Percentiles rank a stretch among this genome's conserved stretches.
These are phyloP conservation scores for Ganoderma boninense DNA, from an alignment of 1,284 basidiomycete genomes.

Conservation along the genomic window DNA sequence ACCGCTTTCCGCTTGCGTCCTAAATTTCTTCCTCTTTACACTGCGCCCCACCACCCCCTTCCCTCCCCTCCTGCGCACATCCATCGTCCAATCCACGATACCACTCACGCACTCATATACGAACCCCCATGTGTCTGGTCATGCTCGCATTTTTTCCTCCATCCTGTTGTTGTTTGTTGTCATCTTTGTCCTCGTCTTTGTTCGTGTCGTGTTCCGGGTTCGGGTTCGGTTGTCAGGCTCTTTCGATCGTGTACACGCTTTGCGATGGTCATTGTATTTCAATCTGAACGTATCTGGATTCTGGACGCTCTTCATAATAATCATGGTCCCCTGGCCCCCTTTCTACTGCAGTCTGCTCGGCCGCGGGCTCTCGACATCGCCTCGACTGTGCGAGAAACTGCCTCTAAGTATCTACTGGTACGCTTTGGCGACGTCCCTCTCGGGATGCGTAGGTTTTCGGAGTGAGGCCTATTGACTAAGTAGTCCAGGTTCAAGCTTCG, in stretches of 20 bases:
- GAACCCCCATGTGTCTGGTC: neutral
- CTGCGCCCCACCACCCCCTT: neutral
- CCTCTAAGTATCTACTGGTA: too few species aligned
- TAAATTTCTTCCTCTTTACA: neutral
- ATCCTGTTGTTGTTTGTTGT: neutral
- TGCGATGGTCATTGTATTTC: neutral
- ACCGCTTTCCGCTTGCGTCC: neutral
- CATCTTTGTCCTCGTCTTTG: too few species aligned
- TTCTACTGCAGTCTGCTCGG: too few species aligned
- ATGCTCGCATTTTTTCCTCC: neutral
- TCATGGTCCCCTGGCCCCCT: too few species aligned
- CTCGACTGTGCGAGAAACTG: too few species aligned
- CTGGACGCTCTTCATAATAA: too few species aligned
- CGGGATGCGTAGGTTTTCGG: too few species aligned
- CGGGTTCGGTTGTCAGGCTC: neutral
- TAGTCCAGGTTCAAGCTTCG: too few species aligned
- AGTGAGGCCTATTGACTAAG: too few species aligned
- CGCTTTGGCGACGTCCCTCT: too few species aligned
- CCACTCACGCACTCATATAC: neutral
- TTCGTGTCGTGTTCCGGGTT: neutral
- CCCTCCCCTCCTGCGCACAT: neutral
- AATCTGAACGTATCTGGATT: neutral
- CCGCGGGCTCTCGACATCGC: too few species aligned
- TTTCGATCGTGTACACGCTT: constrained; percentile 1
- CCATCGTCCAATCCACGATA: neutral